These are phyloP conservation scores for Hansenula sp. DNA, from an alignment of 1,139 yeast species.

Conservation along the genomic window DNA sequence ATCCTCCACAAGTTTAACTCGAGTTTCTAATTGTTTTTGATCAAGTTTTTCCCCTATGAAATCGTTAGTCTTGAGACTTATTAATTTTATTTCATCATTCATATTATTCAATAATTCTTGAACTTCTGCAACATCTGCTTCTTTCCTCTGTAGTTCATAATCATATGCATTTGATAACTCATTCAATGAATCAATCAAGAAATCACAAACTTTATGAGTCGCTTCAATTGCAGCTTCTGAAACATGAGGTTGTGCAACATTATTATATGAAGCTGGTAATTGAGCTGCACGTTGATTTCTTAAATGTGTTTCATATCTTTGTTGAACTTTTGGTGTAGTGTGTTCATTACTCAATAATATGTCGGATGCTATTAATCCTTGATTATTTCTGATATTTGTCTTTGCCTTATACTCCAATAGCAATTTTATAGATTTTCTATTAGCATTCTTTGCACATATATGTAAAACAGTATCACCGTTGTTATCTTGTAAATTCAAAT, in stretches of 20 bases:
- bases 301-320: conserved; percentile 19
- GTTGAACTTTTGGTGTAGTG: conserved; percentile 21
- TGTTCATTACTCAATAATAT: conserved; percentile 34
- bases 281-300: conserved; percentile 9
- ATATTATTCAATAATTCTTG: conserved; percentile 35
- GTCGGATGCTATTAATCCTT: conserved; percentile 73
- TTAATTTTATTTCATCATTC: conserved; percentile 33
- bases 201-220: conserved; percentile 38
- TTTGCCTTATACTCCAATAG: conserved; percentile 70
- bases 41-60: conserved; percentile 21
- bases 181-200: conserved; percentile 41
- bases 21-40: conserved; percentile 13
- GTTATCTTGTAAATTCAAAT: conserved; percentile 72
- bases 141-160: conserved; percentile 45
- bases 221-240: conserved; percentile 50
- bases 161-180: conserved; percentile 55
- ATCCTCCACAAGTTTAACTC: conserved; percentile 17
- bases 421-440: conserved; percentile 70
- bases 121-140: conserved; percentile 41
- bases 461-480: conserved; percentile 90
- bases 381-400: conserved; percentile 65
- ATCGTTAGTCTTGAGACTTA: conserved; percentile 27
- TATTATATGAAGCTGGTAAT: background rate
- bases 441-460: conserved; percentile 70
- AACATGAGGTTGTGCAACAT: conserved; percentile 27